Conservation (phyloP, 352 stramenopile genomes). For the Phytophthora capsici region DNA sequence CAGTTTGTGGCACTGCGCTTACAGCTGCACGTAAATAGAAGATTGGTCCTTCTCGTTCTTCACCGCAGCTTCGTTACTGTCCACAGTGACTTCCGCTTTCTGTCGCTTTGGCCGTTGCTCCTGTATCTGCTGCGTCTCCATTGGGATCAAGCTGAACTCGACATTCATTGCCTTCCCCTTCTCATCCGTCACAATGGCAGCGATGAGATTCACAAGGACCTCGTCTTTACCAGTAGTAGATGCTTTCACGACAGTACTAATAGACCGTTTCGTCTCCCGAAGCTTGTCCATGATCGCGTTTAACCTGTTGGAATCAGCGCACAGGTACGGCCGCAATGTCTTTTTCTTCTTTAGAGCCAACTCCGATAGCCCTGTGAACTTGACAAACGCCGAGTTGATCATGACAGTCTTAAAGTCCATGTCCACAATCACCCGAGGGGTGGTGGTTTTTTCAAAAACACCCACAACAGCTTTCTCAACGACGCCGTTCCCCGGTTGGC, state of each 20-base stretch:
- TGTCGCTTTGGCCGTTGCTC: slow-evolving; percentile 13
- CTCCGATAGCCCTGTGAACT: slow-evolving; percentile 46
- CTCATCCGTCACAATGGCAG: slow-evolving; percentile 50
- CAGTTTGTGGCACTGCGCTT: slow-evolving; percentile 3
- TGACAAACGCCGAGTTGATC: slow-evolving; percentile 60
- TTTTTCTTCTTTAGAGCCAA: slow-evolving; percentile 61
- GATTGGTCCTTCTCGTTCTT: slow-evolving; percentile 25
- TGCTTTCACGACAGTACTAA: slow-evolving; percentile 40
- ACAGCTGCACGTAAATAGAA: slow-evolving; percentile 35
- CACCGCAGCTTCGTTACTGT: slow-evolving; percentile 4
- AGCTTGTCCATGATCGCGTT: slow-evolving; percentile 47
- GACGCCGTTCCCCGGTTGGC: slow-evolving; percentile 26
- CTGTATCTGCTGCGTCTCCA: slow-evolving; percentile 21
- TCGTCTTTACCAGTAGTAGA: slow-evolving; percentile 13
- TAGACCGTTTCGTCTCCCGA: slow-evolving; percentile 40
- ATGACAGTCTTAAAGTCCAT: slow-evolving; percentile 53
- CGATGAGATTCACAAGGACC: slow-evolving; percentile 45
- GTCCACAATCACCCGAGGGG: slow-evolving; percentile 56
- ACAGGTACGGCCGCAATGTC: slow-evolving; percentile 50
- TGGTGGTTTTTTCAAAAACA: slow-evolving; percentile 61
- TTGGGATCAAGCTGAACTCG: slow-evolving; percentile 63
- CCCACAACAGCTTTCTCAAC: slow-evolving; percentile 34
- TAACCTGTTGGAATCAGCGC: slow-evolving; percentile 46
- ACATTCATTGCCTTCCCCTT: slow-evolving; percentile 49
- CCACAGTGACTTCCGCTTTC: not conserved